Base-by-base conservation (phyloP, 768 basidiomycete genomes). In the Psilocybe cubensis region DNA sequence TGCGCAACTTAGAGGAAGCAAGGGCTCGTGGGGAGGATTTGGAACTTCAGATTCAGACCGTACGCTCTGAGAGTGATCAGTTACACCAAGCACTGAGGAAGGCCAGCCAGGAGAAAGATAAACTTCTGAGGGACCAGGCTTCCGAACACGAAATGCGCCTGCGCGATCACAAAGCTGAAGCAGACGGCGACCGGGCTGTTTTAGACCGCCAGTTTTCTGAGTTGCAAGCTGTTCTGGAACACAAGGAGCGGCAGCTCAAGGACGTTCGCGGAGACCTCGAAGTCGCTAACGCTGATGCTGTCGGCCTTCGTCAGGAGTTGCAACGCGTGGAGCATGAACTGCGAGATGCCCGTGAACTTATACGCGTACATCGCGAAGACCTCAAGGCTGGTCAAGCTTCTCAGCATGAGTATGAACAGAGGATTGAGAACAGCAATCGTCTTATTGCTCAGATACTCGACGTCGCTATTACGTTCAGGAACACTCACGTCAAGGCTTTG, bases 111-210 rank as follows among this genome's bases (percentile, higher is more conserved):
- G 94, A 97, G 73, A 92, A 93, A 72, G 94, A 96, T 54, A 76
- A 87, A 20, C 75, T 93, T 14, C 73, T 94, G 55, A 83, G 80
- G 40, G 81, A 79, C 2, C 92, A 94, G 68, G 88, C 90, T 6
- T 84, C 83, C 12, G 91, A 84, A 64, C 81, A 84, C 60, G 81
- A 83, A 35, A 75, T 80, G 20, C 77, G 80, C 47, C 85, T 97
- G 60, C 84, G 93, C 1, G 94, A 97, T 68, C 91, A 95, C 64
- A 88, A 91, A 53, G 91, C 91, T 2, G 96, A 98, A 71, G 92
- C 94, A 12, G 94, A 97, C 66, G 92, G 94, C 1, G 95, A 98
- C 70, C 84, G 94, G 7, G 94, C 95, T 0, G 93, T 96, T 12
- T 77, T 97, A 44, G 94, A 97, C 72, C 87, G 95, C 48, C 91